Percentiles rank a stretch among this genome's conserved stretches.
Conservation (phyloP, 2,329 filamentous ascomycete genomes). For the Epichloe festucae region DNA sequence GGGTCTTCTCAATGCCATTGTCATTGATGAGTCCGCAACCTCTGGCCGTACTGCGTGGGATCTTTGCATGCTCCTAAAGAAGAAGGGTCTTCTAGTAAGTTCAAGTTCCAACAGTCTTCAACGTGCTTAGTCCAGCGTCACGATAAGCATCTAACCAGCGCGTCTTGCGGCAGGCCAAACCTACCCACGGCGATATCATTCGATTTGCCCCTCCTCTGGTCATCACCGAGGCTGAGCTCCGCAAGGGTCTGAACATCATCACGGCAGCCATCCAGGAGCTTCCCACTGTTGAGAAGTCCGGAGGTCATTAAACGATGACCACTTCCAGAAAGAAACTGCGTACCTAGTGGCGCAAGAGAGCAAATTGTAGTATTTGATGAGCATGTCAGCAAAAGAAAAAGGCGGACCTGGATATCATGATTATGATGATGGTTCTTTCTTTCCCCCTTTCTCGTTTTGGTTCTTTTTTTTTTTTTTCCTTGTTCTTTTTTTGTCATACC, state of each 20-base stretch:
- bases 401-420: neutral
- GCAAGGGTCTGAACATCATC: conserved; percentile 66
- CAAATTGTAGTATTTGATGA: conserved; percentile 12
- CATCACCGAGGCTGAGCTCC: conserved; percentile 79
- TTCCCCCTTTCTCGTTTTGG: neutral
- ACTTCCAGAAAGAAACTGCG: neutral
- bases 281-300: conserved; percentile 38
- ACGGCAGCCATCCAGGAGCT: conserved; percentile 70
- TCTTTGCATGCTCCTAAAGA: conserved; percentile 87
- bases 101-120: neutral
- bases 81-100: conserved; percentile 81
- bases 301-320: conserved; percentile 20
- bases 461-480: neutral
- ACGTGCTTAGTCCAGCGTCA: no score
- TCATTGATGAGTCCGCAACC: conserved; percentile 83
- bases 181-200: conserved; percentile 97
- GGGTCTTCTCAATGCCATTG: conserved; percentile 86
- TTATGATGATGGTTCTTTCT: neutral
- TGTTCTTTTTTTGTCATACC: neutral
- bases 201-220: conserved; percentile 92
- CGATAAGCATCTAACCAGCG: neutral
- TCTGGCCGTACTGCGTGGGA: conserved; percentile 89
- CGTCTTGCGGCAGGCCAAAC: conserved; percentile 60
- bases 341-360: conserved; percentile 9
- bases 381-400: neutral